phyloP scores from a whole-genome alignment of 805 yeast species.

The Pichia insulana region DNA sequence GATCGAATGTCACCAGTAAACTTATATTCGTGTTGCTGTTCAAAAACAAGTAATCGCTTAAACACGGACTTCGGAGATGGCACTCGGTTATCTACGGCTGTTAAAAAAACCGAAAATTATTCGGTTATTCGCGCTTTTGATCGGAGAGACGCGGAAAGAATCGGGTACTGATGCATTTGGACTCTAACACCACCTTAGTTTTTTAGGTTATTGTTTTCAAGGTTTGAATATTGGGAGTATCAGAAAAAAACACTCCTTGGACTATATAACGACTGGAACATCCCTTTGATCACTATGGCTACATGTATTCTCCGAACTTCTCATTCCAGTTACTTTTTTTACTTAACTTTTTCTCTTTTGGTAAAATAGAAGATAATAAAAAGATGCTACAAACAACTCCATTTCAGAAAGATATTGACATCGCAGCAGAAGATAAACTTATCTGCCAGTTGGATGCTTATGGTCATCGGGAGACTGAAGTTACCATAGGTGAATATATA shows the following conservation, averaged over 20 bases:
- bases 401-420: background rate
- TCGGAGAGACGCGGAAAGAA: background rate
- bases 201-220: no score
- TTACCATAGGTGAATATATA: slow-evolving; percentile 36
- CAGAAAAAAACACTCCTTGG: no score
- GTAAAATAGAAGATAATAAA: no score
- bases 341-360: background rate
- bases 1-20: no score
- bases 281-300: no score
- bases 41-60: background rate
- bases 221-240: no score
- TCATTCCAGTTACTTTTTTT: no score
- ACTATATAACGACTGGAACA: no score
- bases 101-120: background rate
- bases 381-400: background rate
- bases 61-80: background rate
- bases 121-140: background rate
- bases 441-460: slow-evolving; percentile 31
- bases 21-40: no score
- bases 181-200: no score
- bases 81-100: background rate
- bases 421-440: background rate
- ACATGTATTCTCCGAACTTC: no score
- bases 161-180: background rate
- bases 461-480: slow-evolving; percentile 38